Percentiles rank a stretch among this genome's conserved stretches.
Conservation (phyloP, 352 stramenopile genomes). For the Globisporangium radiosum region DNA sequence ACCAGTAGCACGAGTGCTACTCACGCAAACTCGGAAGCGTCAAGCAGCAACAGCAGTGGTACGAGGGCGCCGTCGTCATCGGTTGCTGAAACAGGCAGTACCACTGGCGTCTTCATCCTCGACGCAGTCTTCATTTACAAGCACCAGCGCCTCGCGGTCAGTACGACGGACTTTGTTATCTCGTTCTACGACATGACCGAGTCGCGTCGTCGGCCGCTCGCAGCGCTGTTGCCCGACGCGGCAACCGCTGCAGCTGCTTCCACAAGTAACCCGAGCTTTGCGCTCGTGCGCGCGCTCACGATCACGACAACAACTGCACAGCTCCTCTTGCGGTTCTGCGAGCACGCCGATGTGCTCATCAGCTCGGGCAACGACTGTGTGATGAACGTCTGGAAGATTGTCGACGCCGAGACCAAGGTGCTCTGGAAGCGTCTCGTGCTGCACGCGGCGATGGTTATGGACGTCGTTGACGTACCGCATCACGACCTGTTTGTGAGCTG, state of each 20-base stretch:
- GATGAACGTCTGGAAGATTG: constrained; percentile 66
- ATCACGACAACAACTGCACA: constrained; percentile 62
- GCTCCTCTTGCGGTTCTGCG: constrained; percentile 58
- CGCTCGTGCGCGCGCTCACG: constrained; percentile 36
- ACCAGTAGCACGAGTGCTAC: not conserved
- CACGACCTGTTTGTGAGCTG: constrained; percentile 77
- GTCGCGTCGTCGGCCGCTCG: constrained; percentile 22
- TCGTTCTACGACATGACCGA: constrained; percentile 79
- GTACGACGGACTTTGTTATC: constrained; percentile 72
- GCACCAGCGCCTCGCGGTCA: constrained; percentile 56
- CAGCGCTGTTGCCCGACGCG: constrained; percentile 9
- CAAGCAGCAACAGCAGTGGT: not conserved
- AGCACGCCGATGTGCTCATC: constrained; percentile 39
- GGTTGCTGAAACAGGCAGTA: not conserved
- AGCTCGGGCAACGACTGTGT: constrained; percentile 64
- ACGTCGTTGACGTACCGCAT: constrained; percentile 58
- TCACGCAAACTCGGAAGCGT: not conserved
- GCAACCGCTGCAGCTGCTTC: constrained; percentile 10
- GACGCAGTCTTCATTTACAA: constrained; percentile 60
- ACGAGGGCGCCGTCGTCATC: not conserved
- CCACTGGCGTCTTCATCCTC: constrained; percentile 38
- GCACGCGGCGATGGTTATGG: constrained; percentile 57
- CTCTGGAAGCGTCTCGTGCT: constrained; percentile 44
- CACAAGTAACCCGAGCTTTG: constrained; percentile 20
- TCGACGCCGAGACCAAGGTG: constrained; percentile 46